A percentile compares a stretch with the other conserved stretches of the same genome.
These are phyloP conservation scores for Suillus occidentalis DNA, from an alignment of 768 basidiomycete species.

Conservation along the genomic window DNA sequence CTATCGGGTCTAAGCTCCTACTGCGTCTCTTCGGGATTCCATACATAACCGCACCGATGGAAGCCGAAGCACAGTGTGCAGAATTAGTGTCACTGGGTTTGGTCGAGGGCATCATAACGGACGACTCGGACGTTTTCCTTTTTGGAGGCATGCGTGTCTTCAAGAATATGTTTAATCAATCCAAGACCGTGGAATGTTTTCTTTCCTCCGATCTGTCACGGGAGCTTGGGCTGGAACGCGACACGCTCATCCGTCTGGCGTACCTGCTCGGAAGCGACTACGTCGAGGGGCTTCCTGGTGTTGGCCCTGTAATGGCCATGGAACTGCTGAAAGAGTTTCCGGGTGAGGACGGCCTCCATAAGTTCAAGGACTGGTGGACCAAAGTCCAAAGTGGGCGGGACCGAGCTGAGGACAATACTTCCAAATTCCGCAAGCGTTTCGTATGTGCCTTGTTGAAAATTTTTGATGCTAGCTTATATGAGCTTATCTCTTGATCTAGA, in stretches of 20 bases:
- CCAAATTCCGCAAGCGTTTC: slow-evolving; percentile 81
- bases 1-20: slow-evolving; percentile 60
- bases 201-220: slow-evolving; percentile 77
- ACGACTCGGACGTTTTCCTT: slow-evolving; percentile 98
- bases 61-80: slow-evolving; percentile 98
- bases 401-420: slow-evolving; percentile 64
- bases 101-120: slow-evolving; percentile 97
- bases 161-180: slow-evolving; percentile 99
- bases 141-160: slow-evolving; percentile 95
- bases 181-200: slow-evolving; percentile 98
- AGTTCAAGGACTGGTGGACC: slow-evolving; percentile 93
- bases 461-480: slow-evolving; percentile 4
- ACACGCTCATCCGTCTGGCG: slow-evolving; percentile 84
- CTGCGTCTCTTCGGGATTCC: slow-evolving; percentile 94
- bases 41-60: slow-evolving; percentile 98
- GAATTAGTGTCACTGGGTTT: slow-evolving; percentile 81
- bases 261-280: slow-evolving; percentile 98
- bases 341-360: slow-evolving; percentile 76
- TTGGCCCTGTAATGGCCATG: slow-evolving; percentile 96
- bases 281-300: slow-evolving; percentile 85
- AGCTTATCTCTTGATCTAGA: slow-evolving; percentile 46
- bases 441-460: slow-evolving; percentile 48
- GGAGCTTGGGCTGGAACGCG: slow-evolving; percentile 85
- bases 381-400: slow-evolving; percentile 92
- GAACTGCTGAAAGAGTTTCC: slow-evolving; percentile 93